Base-by-base conservation (phyloP, 169 alveolate genomes). In the Eimeria necatrix region DNA sequence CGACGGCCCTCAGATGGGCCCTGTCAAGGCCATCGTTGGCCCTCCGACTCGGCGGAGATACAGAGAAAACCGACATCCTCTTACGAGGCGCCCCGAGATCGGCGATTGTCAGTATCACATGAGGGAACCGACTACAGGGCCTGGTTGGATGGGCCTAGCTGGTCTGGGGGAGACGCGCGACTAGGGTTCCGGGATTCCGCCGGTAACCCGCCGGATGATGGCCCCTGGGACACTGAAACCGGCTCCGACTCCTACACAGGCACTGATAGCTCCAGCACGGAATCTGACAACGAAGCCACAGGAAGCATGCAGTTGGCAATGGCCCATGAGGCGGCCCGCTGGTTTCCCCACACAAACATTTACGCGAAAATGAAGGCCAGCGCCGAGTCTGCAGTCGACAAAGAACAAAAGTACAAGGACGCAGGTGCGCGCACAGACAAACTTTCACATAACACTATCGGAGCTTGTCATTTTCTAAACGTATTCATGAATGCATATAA, bases 291-390 rank as follows among this genome's bases (percentile, higher is more conserved):
- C 32, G 78, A 24, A n/a, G 90, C 90, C 7, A 52, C 90, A 4
- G 74, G 22, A 8, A 53, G 41, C 32, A 26, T 81, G 74, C 90
- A 81, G 90, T 16, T 56, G n/a, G 20, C 70, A 5, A 81, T 81
- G 90, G 41, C 52, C 24, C 70, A 81, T 22, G 90, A 81, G 73
- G 90, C 90, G 32, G 53, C 70, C 20, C 73, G 90, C 22, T 81
- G 90, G 90, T 81, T 81, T 73, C 90, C 90, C 12, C 90, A 81
- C 74, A 81, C 90, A 12, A 53, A 81, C 64, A 41, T 81, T 6
- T 81, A 81, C 74, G 90, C 70, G n/a, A 41, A 20, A 4, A 81
- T 81, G 90, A 81, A 81, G 22, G 90, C 60, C 26, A 26, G 41
- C 53, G 90, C 90, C 22, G 73, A 53, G 26, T 53, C 70, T 7